Evolutionary conservation across 1,284 basidiomycete genomes (phyloP).

Genomic region (Sparassis latifolia): DNA sequence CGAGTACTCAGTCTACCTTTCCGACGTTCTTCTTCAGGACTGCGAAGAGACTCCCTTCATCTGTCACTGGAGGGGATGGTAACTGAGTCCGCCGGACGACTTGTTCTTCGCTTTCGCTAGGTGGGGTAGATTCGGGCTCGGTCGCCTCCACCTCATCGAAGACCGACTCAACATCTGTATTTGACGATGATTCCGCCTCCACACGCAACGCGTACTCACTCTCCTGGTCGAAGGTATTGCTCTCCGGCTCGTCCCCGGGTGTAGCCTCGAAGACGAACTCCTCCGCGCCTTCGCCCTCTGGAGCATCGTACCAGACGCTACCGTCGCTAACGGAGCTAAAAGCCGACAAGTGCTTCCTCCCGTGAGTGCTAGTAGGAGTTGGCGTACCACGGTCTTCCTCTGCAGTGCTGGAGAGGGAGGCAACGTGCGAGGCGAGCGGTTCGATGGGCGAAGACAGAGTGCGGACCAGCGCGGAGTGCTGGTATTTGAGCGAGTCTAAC

Average conservation of each 20-base stretch:
- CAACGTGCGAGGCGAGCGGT: slow-evolving; percentile 28
- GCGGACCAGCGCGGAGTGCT: slow-evolving; percentile 47
- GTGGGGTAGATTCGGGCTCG: neutral
- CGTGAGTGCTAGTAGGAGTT: slow-evolving; percentile 23
- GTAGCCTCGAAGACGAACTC: slow-evolving; percentile 59
- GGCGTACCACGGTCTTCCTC: slow-evolving; percentile 40
- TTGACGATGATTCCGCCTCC: slow-evolving; percentile 19
- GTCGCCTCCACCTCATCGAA: slow-evolving; percentile 11
- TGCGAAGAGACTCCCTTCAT: slow-evolving; percentile 83
- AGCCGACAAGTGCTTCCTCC: slow-evolving; percentile 39
- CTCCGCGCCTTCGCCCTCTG: slow-evolving; percentile 47
- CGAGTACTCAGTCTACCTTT: slow-evolving; percentile 45
- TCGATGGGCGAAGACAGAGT: slow-evolving; percentile 32
- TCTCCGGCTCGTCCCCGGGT: slow-evolving; percentile 35
- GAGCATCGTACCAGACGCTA: slow-evolving; percentile 71
- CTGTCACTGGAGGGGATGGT: slow-evolving; percentile 61
- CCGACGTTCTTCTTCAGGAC: slow-evolving; percentile 92
- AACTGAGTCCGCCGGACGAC: slow-evolving; percentile 55
- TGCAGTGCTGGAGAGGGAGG: slow-evolving; percentile 39
- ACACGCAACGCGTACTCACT: slow-evolving; percentile 28
- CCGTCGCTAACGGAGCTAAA: slow-evolving; percentile 47
- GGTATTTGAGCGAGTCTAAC: slow-evolving; percentile 50
- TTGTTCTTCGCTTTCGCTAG: neutral
- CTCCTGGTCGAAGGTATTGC: slow-evolving; percentile 26
- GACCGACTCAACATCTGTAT: slow-evolving; percentile 6